Conservation (phyloP, 2,329 filamentous ascomycete genomes). For the Sporothrix sp. region DNA sequence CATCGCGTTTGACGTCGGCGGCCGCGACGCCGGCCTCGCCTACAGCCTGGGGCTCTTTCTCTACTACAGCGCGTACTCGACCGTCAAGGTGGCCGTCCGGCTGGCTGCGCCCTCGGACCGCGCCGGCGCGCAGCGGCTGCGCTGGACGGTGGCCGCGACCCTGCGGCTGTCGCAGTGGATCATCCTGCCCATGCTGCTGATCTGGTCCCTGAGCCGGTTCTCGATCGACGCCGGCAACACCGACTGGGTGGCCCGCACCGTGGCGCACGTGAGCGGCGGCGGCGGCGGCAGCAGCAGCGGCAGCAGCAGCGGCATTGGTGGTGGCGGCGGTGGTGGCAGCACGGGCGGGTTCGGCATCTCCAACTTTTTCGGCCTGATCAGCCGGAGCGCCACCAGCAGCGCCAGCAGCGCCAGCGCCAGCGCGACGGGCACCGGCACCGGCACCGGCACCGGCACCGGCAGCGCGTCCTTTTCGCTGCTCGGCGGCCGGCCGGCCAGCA, state of each 20-base stretch:
- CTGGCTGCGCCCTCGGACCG: constrained; percentile 51
- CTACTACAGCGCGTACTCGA: constrained; percentile 86
- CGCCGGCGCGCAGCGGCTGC: constrained; percentile 51
- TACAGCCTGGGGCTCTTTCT: constrained; percentile 82
- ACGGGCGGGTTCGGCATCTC: constrained; percentile 6
- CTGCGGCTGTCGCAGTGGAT: constrained; percentile 77
- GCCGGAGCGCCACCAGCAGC: not conserved
- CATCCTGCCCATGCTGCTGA: constrained; percentile 73
- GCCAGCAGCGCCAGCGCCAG: not conserved
- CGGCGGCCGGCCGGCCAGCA: constrained; percentile 32
- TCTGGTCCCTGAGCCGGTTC: constrained; percentile 93
- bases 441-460: not conserved
- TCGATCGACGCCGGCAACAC: constrained; percentile 66
- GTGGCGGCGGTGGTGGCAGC: not conserved
- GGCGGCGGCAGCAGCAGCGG: not conserved
- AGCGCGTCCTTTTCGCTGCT: not conserved
- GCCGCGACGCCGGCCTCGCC: constrained; percentile 83
- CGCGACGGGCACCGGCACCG: not conserved
- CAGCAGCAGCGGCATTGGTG: not conserved
- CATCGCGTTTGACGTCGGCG: constrained; percentile 95
- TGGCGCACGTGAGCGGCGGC: constrained; percentile 16
- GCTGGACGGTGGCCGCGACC: constrained; percentile 58
- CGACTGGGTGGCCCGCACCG: constrained; percentile 20
- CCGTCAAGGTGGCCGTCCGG: constrained; percentile 53
- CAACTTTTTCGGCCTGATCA: constrained; percentile 10